Percentiles rank a stretch among this genome's conserved stretches.
These are phyloP conservation scores for Lathyrus aphaca DNA, from an alignment of 306 rosid genomes.

Conservation along the genomic window DNA sequence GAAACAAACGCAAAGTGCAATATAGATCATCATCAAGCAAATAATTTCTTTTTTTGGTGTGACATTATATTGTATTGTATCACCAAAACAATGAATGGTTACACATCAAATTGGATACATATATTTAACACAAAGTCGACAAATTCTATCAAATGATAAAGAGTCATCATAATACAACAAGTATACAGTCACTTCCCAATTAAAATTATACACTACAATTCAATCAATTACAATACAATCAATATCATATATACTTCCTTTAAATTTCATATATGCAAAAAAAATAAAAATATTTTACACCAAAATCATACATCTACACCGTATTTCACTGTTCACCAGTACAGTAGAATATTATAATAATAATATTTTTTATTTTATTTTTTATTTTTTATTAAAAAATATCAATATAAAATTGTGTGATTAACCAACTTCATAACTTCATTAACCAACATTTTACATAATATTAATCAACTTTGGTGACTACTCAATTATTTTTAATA, in stretches of 20 bases:
- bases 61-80: conserved; percentile 43
- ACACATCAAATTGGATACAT: conserved; percentile 53
- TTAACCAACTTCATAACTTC: too few species aligned
- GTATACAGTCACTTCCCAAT: conserved; percentile 37
- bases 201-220: conserved; percentile 26
- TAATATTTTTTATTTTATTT: too few species aligned
- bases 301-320: too few species aligned
- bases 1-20: conserved; percentile 7
- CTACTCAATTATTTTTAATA: too few species aligned
- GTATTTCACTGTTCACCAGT: too few species aligned
- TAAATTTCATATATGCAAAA: conserved; percentile 25
- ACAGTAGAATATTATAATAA: too few species aligned
- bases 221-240: conserved; percentile 12
- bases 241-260: conserved; percentile 14
- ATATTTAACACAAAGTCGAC: conserved; percentile 38
- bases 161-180: conserved; percentile 22
- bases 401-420: too few species aligned
- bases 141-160: conserved; percentile 48
- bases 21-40: background rate
- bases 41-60: conserved; percentile 19
- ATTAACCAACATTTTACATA: too few species aligned
- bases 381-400: too few species aligned
- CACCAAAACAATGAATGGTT: conserved; percentile 56
- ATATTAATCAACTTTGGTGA: too few species aligned
- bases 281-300: too few species aligned